Evolutionary conservation across 495 filamentous ascomycete species (phyloP).

Genomic region (Aspergillus bertholletiae): DNA sequence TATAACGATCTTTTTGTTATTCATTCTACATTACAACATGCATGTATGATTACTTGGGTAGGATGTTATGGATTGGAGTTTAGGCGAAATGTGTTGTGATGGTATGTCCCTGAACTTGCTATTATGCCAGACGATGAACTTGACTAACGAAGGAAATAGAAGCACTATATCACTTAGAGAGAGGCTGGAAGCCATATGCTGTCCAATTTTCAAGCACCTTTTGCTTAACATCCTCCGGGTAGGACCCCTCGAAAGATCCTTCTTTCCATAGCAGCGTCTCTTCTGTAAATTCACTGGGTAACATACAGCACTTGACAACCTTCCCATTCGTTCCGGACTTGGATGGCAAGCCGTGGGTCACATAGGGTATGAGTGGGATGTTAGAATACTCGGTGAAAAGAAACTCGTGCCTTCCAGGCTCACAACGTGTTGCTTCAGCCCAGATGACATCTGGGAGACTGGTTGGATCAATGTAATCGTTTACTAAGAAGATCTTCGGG

Average conservation of each 20-base stretch:
- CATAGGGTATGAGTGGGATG: conserved; percentile 40
- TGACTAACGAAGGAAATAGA: neutral
- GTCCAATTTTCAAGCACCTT: conserved; percentile 28
- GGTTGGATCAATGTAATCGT: conserved; percentile 40
- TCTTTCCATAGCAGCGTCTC: conserved; percentile 20
- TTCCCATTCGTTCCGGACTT: conserved; percentile 25
- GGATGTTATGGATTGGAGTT: neutral
- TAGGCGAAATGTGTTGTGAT: neutral
- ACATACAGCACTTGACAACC: conserved; percentile 29
- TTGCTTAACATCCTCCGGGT: conserved; percentile 28
- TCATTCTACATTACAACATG: neutral
- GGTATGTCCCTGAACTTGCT: neutral
- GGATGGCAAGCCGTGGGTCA: conserved; percentile 28
- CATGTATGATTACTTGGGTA: neutral
- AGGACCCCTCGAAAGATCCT: conserved; percentile 28
- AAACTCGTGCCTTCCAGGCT: conserved; percentile 31
- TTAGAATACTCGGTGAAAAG: conserved; percentile 37
- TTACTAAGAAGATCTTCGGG: conserved; percentile 33
- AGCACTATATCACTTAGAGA: neutral
- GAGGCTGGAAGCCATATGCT: neutral
- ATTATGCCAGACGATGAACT: neutral
- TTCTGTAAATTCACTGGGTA: conserved; percentile 32
- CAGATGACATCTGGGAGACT: conserved; percentile 38
- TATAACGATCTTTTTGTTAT: neutral
- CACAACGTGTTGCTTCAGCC: conserved; percentile 40